A percentile compares a stretch with the other conserved stretches of the same genome.
phyloP scores from a whole-genome alignment of 1,284 basidiomycete species.

The Laetiporus sulphureus region DNA sequence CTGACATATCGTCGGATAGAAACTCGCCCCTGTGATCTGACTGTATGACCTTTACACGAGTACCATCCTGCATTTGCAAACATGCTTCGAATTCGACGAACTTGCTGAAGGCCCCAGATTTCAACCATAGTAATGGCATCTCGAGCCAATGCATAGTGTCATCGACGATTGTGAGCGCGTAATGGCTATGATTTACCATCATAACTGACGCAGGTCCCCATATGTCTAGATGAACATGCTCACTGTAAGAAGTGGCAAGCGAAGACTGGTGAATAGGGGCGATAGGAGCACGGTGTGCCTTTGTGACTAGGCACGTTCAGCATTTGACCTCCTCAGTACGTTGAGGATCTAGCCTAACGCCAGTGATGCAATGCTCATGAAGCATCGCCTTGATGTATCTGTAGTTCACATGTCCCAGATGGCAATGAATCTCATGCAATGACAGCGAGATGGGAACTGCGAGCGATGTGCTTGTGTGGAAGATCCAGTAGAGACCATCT shows the following conservation, averaged over 20 bases:
- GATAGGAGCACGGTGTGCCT: conserved; percentile 24
- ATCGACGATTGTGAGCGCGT: too few species aligned
- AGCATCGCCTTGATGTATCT: conserved; percentile 18
- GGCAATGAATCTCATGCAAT: conserved; percentile 28
- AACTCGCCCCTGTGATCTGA: conserved; percentile 17
- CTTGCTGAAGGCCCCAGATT: too few species aligned
- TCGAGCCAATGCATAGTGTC: too few species aligned
- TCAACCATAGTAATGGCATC: too few species aligned
- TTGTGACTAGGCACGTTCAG: conserved; percentile 21
- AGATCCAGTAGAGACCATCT: too few species aligned
- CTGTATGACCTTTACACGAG: conserved; percentile 8
- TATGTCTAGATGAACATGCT: conserved; percentile 30
- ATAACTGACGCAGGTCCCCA: conserved; percentile 28
- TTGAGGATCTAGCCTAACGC: conserved; percentile 28
- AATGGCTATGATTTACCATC: conserved; percentile 17
- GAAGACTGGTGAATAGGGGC: conserved; percentile 26
- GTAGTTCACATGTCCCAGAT: conserved; percentile 26
- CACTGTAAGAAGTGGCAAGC: conserved; percentile 21
- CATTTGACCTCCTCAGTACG: conserved; percentile 9
- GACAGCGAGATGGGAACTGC: too few species aligned
- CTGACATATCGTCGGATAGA: conserved; percentile 4
- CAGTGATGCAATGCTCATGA: conserved; percentile 20
- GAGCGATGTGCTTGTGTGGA: too few species aligned
- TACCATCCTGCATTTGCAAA: conserved; percentile 4
- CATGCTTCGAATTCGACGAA: too few species aligned